Evolutionary conservation across 306 rosid genomes (phyloP).

Genomic region (Gastrolobium villosum): DNA sequence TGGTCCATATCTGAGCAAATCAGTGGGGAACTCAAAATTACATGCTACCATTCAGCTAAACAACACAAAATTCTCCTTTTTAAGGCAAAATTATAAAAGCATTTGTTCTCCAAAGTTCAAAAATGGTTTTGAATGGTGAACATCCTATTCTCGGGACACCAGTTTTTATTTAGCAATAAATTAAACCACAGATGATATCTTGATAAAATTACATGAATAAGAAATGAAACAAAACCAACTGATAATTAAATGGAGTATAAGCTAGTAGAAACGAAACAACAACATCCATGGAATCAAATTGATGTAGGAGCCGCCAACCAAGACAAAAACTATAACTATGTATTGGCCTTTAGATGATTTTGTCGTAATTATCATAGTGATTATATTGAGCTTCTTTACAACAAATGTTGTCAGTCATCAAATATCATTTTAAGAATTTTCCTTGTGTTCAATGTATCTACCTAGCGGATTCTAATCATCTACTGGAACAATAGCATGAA

Average conservation of each 20-base stretch:
- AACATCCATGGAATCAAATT: constrained; percentile 3
- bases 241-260: neutral
- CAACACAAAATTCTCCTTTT: neutral
- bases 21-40: constrained; percentile 43
- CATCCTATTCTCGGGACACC: neutral
- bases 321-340: constrained; percentile 13
- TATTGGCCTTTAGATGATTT: neutral
- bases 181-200: neutral
- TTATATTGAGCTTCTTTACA: constrained; percentile 16
- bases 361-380: neutral
- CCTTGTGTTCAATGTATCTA: neutral
- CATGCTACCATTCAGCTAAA: constrained; percentile 21
- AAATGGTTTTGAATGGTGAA: constrained; percentile 6
- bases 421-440: neutral
- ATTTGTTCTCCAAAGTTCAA: constrained; percentile 22
- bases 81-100: neutral
- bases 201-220: constrained; percentile 1
- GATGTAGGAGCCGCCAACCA: constrained; percentile 27
- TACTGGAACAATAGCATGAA: constrained; percentile 15
- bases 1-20: constrained; percentile 88
- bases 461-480: neutral
- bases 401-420: neutral
- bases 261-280: neutral
- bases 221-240: constrained; percentile 28
- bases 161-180: constrained; percentile 4